Base-by-base conservation (phyloP, 2,329 filamentous ascomycete species). In the Epichloe festucae region DNA sequence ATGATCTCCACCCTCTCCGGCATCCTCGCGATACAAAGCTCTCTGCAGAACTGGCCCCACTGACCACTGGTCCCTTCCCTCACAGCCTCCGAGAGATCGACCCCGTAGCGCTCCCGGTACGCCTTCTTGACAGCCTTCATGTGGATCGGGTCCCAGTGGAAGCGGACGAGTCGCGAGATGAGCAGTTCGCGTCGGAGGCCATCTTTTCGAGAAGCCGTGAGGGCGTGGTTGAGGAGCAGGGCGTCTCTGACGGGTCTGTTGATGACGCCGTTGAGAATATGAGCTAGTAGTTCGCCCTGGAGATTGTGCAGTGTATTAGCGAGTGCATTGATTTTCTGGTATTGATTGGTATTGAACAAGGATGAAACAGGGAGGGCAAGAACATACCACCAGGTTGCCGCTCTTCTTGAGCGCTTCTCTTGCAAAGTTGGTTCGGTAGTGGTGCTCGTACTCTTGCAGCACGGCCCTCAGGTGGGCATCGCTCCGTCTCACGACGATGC, bases 181-280 rank as follows among this genome's bases (percentile, higher is more conserved):
- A 98, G 79, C 47, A 96, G 73, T 65, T 96, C 91, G 45, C 87
- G 85, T 34, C 91, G 82, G 56, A 90, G 74, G 50, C 78, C 69
- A 62, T 91, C 87, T 56, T 79, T 79, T 57, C 76, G 79, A 3
- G 84, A 84, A 45, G 85, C 79, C 19, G 82, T 85, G 57, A 97
- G 81, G 2, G 93, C 91, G 70, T 97, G 93, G 67, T 95, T 84
- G 2, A 98, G 75, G 3, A 97, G 82, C 39, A 96, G 77, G 3
- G 91, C 89, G 66, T 97, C 93, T 51, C 93, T 87, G 56, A 95
- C 89, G 5, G 93, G 90, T 53, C 87, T 87, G 71, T 97, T 97
- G 72, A 97, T 95, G 52, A 95, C 83, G 61, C 93, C 93, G 70
- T 97, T 96, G 62, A 98, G 84, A 59, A 97, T 88, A 68, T 97